These are phyloP conservation scores for Podila epigama DNA, from an alignment of 192 early-diverging fungal species.

Conservation along the genomic window DNA sequence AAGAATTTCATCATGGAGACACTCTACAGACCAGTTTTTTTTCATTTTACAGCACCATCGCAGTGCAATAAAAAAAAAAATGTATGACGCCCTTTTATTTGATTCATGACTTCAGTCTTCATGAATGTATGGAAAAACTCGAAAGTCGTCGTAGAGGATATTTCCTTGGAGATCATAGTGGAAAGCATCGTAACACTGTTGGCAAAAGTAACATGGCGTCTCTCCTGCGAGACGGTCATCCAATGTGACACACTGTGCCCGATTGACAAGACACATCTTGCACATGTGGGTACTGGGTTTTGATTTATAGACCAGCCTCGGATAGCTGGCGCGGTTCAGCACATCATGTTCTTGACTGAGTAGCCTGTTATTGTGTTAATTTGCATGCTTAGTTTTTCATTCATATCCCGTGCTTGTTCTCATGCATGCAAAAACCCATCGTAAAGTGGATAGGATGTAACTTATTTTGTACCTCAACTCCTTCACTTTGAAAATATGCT, in stretches of 20 bases:
- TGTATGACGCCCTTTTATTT: background rate
- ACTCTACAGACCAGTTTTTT: too few relatives aligned
- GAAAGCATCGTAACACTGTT: constrained; percentile 73
- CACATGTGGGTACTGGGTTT: constrained; percentile 63
- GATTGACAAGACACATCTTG: constrained; percentile 67
- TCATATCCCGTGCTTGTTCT: background rate
- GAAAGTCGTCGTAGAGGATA: constrained; percentile 58
- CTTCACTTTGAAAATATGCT: constrained; percentile 75
- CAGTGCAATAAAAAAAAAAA: background rate
- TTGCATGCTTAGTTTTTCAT: background rate
- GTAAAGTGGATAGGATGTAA: too few relatives aligned
- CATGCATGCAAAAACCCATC: background rate
- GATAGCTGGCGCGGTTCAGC: constrained; percentile 57
- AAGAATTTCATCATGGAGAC: background rate
- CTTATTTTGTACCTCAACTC: constrained; percentile 58
- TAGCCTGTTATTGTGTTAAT: background rate
- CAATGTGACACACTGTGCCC: constrained; percentile 68
- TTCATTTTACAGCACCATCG: background rate
- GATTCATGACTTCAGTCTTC: background rate
- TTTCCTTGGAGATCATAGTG: constrained; percentile 68
- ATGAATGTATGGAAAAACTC: constrained; percentile 29
- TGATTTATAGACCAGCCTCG: constrained; percentile 61
- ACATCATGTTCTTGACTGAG: constrained; percentile 54
- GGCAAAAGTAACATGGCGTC: constrained; percentile 75
- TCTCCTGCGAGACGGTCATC: constrained; percentile 75